Percentiles rank a stretch among this genome's conserved stretches.
Conservation (phyloP, 1,284 basidiomycete species). For the Melanopsichium pennsylvanicum region DNA sequence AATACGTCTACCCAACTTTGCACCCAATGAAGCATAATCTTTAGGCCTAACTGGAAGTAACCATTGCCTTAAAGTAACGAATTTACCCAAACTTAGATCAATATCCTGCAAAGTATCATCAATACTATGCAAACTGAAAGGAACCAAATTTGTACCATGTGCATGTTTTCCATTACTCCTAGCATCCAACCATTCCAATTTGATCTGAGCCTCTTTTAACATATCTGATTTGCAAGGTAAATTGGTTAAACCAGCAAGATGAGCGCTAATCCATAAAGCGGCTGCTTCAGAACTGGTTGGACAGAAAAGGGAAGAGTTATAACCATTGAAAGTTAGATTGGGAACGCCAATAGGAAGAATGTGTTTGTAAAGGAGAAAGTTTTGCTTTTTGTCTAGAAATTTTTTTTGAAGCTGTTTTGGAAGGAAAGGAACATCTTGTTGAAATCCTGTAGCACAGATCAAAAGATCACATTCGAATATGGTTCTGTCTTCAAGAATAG, state of each 20-base stretch:
- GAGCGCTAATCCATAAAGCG: slow-evolving; percentile 53
- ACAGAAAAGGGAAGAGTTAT: slow-evolving; percentile 55
- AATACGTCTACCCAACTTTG: slow-evolving; percentile 16
- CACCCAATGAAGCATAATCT: slow-evolving; percentile 19
- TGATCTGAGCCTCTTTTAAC: slow-evolving; percentile 22
- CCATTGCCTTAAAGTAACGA: slow-evolving; percentile 45
- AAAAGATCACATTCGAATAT: slow-evolving; percentile 41
- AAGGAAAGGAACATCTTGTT: slow-evolving; percentile 52
- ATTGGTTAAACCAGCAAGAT: slow-evolving; percentile 35
- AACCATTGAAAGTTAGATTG: slow-evolving; percentile 57
- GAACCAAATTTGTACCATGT: slow-evolving; percentile 53
- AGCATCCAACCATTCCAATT: slow-evolving; percentile 53
- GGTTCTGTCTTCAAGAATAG: slow-evolving; percentile 32
- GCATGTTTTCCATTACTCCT: slow-evolving; percentile 52
- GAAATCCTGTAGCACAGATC: slow-evolving; percentile 53
- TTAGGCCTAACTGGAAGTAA: slow-evolving; percentile 50
- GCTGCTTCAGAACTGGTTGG: slow-evolving; percentile 54
- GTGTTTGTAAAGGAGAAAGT: slow-evolving; percentile 53
- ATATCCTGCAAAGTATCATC: slow-evolving; percentile 53
- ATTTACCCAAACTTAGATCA: slow-evolving; percentile 25
- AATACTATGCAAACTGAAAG: slow-evolving; percentile 56
- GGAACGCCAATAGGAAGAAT: slow-evolving; percentile 46
- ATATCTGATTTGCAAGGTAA: slow-evolving; percentile 37
- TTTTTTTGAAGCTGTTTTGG: slow-evolving; percentile 32
- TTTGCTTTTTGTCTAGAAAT: slow-evolving; percentile 47